Evolutionary conservation across 169 alveolate species (phyloP).

Genomic region (Neospora caninum): DNA sequence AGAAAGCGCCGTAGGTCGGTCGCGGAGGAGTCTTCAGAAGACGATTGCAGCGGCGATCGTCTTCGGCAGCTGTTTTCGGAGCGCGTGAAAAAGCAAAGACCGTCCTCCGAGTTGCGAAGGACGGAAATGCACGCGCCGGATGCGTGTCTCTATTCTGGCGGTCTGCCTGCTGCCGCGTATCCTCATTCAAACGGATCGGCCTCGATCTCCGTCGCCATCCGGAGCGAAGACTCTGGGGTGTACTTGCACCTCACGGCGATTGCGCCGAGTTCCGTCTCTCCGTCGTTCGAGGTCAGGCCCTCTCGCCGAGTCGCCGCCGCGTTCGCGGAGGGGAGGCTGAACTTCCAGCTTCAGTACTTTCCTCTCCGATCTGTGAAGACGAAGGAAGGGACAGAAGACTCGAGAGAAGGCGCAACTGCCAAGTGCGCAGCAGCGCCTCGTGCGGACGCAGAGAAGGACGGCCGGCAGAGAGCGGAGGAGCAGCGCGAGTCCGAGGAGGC

Average conservation of each 20-base stretch:
- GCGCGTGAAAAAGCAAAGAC: background rate
- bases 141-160: background rate
- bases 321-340: background rate
- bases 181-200: background rate
- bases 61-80: background rate
- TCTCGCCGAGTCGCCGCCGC: constrained; percentile 42
- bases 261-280: background rate
- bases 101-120: background rate
- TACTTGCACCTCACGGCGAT: background rate
- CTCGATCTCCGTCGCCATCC: background rate
- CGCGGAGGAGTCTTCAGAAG: background rate
- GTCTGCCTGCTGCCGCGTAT: background rate
- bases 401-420: background rate
- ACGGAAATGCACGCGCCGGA: background rate
- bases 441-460: background rate
- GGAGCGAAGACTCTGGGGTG: background rate
- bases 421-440: background rate
- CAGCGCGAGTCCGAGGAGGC: too few species aligned
- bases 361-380: background rate
- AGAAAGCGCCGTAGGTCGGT: background rate
- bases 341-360: background rate
- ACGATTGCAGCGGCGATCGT: background rate
- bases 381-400: background rate
- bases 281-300: constrained; percentile 9
- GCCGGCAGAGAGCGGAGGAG: background rate